Base-by-base conservation (phyloP, 352 stramenopile genomes). In the Phytophthora lateralis region DNA sequence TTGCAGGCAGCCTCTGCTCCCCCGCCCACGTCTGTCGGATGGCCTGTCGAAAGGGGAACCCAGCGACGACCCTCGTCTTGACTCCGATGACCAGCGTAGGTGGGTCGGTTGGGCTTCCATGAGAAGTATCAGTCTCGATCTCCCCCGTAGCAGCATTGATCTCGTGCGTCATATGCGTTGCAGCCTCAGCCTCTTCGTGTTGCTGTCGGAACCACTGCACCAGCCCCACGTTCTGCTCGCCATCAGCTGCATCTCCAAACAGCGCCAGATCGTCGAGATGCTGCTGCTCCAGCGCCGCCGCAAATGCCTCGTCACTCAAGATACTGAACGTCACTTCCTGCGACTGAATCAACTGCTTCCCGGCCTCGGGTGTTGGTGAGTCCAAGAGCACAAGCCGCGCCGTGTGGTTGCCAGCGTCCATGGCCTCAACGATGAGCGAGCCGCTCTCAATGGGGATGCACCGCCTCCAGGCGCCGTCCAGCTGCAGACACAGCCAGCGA, bases 21-120 rank as follows among this genome's bases (percentile, higher is more conserved):
- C 43, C 64, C 1, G 66, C 75, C 75, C 75, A 84, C 1, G 75
- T 72, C 9, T 78, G 65, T 30, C 72, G 66, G 30, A 84, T 81
- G 2, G 69, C 60, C 18, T 78, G 75, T 15, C 75, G 75, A 30
- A 72, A 71, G 11, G 49, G 50, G 34, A 81, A 78, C 0, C 70
- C 70, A 3, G 60, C 42, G 6, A 78, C 24, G 29, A 78, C 62
- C 38, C 61, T 77, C 3, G 72, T 76, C 38, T 84, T 84, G 37
- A 84, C 66, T 32, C 69, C 75, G 27, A 84, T 60, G 10, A 84
- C 54, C 11, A 84, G 29, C 2, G 72, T 11, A 1, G 63, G 47
- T 0, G 68, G 50, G 4, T 75, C 34, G 0, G 37, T 54, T 24
- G 56, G 51, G 2, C 37, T 63, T 18, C 32, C 41, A 20, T 47